Percentiles rank a stretch among this genome's conserved stretches.
Evolutionary conservation across 225 moss, liverwort and hornwort species (phyloP).

Genomic region (Pleurozium schreberi): DNA sequence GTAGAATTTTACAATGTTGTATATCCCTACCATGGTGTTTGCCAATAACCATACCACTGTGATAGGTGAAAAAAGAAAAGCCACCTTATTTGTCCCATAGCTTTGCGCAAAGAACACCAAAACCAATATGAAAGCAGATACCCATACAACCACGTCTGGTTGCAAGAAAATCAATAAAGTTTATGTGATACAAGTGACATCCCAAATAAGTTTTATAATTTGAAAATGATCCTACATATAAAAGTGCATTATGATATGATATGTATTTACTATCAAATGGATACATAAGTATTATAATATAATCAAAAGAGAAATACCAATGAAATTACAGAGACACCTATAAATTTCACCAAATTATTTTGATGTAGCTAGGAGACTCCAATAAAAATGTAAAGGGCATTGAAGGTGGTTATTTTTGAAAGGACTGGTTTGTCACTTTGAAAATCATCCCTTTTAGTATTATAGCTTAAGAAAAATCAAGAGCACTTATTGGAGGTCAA

Average conservation of each 20-base stretch:
- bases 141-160: conserved; percentile 41
- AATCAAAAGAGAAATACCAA: too few species aligned
- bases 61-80: conserved; percentile 60
- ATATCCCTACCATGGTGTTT: conserved; percentile 54
- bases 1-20: conserved; percentile 49
- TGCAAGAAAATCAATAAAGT: not conserved
- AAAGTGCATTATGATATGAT: not conserved
- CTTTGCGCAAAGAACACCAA: conserved; percentile 49
- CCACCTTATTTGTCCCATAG: conserved; percentile 52
- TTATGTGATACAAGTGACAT: not conserved
- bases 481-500: too few species aligned
- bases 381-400: not conserved
- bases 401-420: not conserved
- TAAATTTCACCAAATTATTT: not conserved
- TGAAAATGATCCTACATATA: not conserved
- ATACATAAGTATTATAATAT: too few species aligned
- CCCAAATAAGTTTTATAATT: not conserved
- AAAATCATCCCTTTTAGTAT: too few species aligned
- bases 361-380: not conserved
- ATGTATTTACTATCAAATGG: not conserved
- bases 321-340: not conserved
- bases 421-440: fast-evolving
- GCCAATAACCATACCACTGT: conserved; percentile 50
- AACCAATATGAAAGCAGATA: conserved; percentile 51
- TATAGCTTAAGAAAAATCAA: too few species aligned